Evolutionary conservation across 2,329 filamentous ascomycete species (phyloP), one percentile per base, ranked within the genome.

Genomic region (Fusarium fujikuroi): DNA sequence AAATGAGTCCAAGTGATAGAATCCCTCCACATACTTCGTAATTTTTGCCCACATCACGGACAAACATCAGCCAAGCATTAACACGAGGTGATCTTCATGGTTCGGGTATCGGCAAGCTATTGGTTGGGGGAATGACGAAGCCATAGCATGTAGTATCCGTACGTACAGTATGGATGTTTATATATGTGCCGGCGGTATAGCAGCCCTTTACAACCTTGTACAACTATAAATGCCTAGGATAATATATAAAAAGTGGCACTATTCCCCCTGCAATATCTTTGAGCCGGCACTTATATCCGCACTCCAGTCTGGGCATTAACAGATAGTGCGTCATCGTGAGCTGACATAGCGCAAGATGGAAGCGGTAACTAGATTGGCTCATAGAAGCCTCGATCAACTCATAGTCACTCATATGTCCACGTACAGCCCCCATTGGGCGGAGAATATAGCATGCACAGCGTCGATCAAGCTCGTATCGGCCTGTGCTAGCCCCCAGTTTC

Each of bases 21-120:
- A 18, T 14, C 8, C 21, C 34, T 46, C 36, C 8, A 16, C 25
- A n/a, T 28, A 6, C 28, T 16, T 9, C 19, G 44, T 37, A 37
- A 65, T 36, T 60, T 36, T 53, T 53, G 47, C 46, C 28, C 54
- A 36, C 11, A 23, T 44, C 21, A 52, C 32, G n/a, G 6, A 18
- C 16, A 30, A 25, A n/a, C 64, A 43, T 69, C 47, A 64, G 66
- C 58, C 66, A 69, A 69, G 66, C 40, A 23, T 49, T 16, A 70
- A 69, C 50, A 66, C 53, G 60, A 70, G 52, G 42, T 70, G 52
- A 69, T 63, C 64, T 25, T 44, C n/a, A 21, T 44, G 30, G 12
- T 23, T 25, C 66, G 60, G 59, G n/a, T 49, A 30, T 70, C 60
- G 66, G 60, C 66, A 70, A 65, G 23, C 34, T 18, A 37, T 63